Conservation (phyloP, 768 basidiomycete genomes). For the Gymnopilus dilepis region DNA sequence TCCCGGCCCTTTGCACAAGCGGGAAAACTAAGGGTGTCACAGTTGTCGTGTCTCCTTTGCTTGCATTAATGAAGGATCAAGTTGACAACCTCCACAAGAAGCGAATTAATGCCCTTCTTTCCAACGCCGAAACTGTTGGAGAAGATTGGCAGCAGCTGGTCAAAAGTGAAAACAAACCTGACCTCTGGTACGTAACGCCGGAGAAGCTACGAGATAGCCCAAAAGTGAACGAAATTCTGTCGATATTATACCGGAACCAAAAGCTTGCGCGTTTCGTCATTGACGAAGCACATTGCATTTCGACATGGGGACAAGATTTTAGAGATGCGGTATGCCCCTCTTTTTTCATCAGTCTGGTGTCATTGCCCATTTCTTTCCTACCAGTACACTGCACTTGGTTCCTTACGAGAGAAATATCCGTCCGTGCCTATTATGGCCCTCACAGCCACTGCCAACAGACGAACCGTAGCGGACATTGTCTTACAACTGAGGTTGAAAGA, state of each 20-base stretch:
- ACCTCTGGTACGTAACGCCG: conserved; percentile 88
- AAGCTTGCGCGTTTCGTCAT: conserved; percentile 88
- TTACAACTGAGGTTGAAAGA: conserved; percentile 63
- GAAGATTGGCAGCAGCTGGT: conserved; percentile 52
- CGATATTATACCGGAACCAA: conserved; percentile 56
- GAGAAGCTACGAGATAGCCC: conserved; percentile 79
- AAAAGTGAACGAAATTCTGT: conserved; percentile 58
- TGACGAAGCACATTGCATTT: conserved; percentile 96
- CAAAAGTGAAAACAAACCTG: conserved; percentile 52
- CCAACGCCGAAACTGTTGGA: conserved; percentile 60
- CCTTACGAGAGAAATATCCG: conserved; percentile 76
- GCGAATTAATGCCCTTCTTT: conserved; percentile 70
- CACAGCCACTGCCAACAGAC: conserved; percentile 90
- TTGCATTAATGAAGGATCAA: conserved; percentile 91
- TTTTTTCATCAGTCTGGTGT: neutral
- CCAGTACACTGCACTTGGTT: conserved; percentile 72
- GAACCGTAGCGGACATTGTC: conserved; percentile 81
- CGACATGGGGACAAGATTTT: conserved; percentile 94
- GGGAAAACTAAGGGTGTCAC: conserved; percentile 84
- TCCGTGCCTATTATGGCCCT: conserved; percentile 92
- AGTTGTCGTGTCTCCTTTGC: conserved; percentile 87
- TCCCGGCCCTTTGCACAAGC: conserved; percentile 81
- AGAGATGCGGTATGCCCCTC: conserved; percentile 68
- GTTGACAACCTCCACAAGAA: conserved; percentile 68
- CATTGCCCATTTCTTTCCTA: conserved; percentile 4